These are phyloP conservation scores for Megacollybia marginata DNA, from an alignment of 768 basidiomycete species.

Conservation along the genomic window DNA sequence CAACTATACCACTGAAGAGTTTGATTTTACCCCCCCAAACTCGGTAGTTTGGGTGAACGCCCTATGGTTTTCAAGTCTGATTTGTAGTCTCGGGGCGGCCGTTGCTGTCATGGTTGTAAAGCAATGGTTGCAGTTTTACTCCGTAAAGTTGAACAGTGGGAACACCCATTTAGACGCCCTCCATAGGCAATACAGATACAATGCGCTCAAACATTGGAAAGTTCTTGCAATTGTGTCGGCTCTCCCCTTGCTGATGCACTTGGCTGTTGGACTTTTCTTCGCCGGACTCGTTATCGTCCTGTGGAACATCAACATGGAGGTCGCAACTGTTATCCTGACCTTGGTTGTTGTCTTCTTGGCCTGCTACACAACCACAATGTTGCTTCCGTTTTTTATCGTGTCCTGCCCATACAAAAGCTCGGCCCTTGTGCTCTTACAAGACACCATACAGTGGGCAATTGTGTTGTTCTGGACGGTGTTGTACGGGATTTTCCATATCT, in stretches of 20 bases:
- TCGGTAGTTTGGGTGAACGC: slow-evolving; percentile 6
- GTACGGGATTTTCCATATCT: not conserved
- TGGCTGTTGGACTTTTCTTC: slow-evolving; percentile 14
- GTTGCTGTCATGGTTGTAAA: slow-evolving; percentile 14
- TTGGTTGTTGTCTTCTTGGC: slow-evolving; percentile 5
- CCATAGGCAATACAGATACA: slow-evolving; percentile 11
- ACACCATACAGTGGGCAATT: not conserved
- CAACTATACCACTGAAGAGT: not conserved
- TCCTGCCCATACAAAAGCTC: slow-evolving; percentile 12
- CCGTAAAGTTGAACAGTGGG: slow-evolving; percentile 5
- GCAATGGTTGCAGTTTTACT: slow-evolving; percentile 13
- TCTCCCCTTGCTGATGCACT: slow-evolving; percentile 14
- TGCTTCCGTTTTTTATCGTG: slow-evolving; percentile 8
- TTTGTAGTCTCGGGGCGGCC: slow-evolving; percentile 13
- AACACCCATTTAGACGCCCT: slow-evolving; percentile 10
- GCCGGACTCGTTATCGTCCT: slow-evolving; percentile 10
- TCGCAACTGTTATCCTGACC: slow-evolving; percentile 5
- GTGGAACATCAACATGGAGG: slow-evolving; percentile 5
- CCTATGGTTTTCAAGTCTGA: slow-evolving; percentile 12
- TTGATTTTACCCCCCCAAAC: not conserved
- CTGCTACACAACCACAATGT: slow-evolving; percentile 6
- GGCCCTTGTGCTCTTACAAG: slow-evolving; percentile 5
- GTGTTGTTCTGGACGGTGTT: slow-evolving; percentile 1
- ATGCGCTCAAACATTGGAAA: slow-evolving; percentile 13
- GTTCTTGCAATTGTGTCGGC: slow-evolving; percentile 12